Evolutionary conservation across 78 protist genomes (phyloP), one percentile per base, ranked within the genome.

Genomic region (Guillardia theta): DNA sequence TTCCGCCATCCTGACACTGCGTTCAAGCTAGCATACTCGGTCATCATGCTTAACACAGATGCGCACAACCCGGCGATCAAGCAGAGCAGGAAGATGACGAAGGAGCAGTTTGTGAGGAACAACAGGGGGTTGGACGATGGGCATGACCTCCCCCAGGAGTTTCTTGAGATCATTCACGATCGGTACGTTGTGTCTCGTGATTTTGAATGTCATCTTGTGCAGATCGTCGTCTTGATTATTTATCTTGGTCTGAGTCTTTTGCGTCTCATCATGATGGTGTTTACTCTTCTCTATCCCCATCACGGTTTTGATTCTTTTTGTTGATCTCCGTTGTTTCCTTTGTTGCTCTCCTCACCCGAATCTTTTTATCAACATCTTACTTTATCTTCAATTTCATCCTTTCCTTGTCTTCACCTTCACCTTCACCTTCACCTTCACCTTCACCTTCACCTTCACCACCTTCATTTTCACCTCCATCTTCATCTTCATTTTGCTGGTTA

Each of bases 41-140:
- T 94, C 88, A 98, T 99, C 78, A 97, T 99, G 98, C 98, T 99
- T 48, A 96, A 98, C 96, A 98, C 99, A 0, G 99, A 99, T 96
- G 95, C 96, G 70, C 99, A 99, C 93, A 94, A 87, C 62, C 92
- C 92, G 62, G n/a, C 18, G 53, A 43, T 78, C 33, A 78, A 87
- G 92, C 37, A 15, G 43, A 19, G 24, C 92, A 48, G 47, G 6
- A 97, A 97, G 95, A 98, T 98, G 99, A 95, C 97, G 47, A 48
- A 80, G 92, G 97, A 88, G 37, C 96, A 94, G 53, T 98, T 98
- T 58, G 30, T 97, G 36, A 96, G 97, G 54, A 97, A 46, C 64
- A 87, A 87, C 62, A 50, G 92, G 43, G 95, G 62, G 88, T 30
- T 88, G 50, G 97, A 99, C 93, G 97, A 96, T 95, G 96, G 97